Conservation (phyloP, 2,329 filamentous ascomycete species). For the Leptographium flavum region DNA sequence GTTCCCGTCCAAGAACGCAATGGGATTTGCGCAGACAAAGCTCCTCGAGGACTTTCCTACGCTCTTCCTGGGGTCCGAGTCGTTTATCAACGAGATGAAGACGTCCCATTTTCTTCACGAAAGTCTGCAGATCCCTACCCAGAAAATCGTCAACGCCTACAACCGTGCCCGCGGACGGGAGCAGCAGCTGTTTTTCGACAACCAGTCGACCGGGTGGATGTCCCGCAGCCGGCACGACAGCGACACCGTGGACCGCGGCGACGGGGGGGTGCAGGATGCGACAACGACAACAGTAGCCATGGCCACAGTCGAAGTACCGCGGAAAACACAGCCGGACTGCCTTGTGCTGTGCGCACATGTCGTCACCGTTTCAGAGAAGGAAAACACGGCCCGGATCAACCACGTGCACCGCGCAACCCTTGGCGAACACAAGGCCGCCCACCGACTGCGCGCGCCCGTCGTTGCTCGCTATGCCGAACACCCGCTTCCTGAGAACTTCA, state of each 20-base stretch:
- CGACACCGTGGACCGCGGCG: neutral
- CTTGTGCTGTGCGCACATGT: neutral
- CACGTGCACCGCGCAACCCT: neutral
- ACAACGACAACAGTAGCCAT: neutral
- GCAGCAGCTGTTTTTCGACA: neutral
- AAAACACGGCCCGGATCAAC: neutral
- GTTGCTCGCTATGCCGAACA: neutral
- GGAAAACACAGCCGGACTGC: neutral
- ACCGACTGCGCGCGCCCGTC: neutral
- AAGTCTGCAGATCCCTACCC: neutral
- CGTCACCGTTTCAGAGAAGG: neutral
- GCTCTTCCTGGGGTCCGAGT: neutral
- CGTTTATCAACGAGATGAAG: neutral
- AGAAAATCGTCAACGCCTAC: neutral
- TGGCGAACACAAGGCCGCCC: neutral
- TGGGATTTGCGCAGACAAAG: neutral
- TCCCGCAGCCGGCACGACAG: neutral
- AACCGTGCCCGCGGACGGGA: neutral
- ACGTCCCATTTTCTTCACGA: constrained; percentile 1
- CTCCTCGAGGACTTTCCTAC: neutral
- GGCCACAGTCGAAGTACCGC: neutral
- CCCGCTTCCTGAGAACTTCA: neutral
- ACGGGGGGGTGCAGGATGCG: neutral
- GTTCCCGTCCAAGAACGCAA: neutral
- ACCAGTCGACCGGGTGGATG: neutral